Evolutionary conservation across 2,329 filamentous ascomycete species (phyloP), one percentile per base, ranked within the genome.

Genomic region (Scytalidium lignicola): DNA sequence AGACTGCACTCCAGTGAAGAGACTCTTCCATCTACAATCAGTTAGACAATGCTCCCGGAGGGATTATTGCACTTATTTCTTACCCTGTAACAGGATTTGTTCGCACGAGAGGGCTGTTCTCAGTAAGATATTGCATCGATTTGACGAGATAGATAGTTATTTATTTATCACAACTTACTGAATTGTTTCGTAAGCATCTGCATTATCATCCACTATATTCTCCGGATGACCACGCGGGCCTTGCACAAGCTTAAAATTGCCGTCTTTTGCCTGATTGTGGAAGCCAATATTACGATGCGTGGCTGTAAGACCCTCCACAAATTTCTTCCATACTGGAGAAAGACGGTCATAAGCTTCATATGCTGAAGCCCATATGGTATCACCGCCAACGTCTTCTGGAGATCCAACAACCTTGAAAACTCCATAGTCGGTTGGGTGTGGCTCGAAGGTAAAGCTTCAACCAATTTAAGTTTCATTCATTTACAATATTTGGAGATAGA

Each of bases 351-450:
- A 52, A 12, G 43, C 51, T 47, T 50, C 48, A 21, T 50, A 49
- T n/a, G 56, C 59, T 13, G 67, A 70, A 2, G 70, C 70, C 68
- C 68, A 73, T 5, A 72, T 57, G 1, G 70, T 74, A 48, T 73
- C 70, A 62, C 71, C 71, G 42, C 72, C 72, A 15, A 65, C 69
- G n/a, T 67, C 66, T 46, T 59, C 59, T 1, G 71, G 71, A 7
- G 68, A 63, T 58, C 70, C 59, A 0, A 67, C 65, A 41, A 75
- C 59, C 32, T 71, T 69, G 22, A 75, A 59, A 17, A 73, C 65
- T 3, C 71, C 68, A 49, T 74, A 75, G 54, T 74, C 71, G n/a
- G 69, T 68, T 0, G 72, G 72, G 22, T 72, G 62, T 0, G 59
- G 67, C 58, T 75, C 72, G 47, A 74, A 75, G 3, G 70, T 72